Base-by-base conservation (phyloP, 1,284 basidiomycete genomes). In the Flammula alnicola region DNA sequence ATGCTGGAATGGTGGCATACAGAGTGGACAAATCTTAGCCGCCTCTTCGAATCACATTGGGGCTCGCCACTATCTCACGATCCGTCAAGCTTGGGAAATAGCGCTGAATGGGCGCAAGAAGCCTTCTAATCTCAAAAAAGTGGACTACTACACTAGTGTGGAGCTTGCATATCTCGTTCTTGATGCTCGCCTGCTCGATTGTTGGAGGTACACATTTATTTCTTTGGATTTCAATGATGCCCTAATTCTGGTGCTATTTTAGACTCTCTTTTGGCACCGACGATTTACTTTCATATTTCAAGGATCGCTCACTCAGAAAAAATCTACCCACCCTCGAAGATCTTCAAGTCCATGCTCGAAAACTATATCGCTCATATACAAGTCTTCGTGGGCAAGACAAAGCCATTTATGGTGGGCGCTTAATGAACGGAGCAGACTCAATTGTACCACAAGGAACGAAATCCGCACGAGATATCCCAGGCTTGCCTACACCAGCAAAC, bases 1-100 rank as follows among this genome's bases (percentile, higher is more conserved):
- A 35, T 69, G 3, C 64, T 69, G 10, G 61, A 65, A 27, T 54
- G 63, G 3, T 70, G 66, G 66, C 67, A 70, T 35, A 64, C 66
- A 17, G 61, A 64, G 22, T 69, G 67, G 67, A 66, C 66, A 0
- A 61, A 69, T 47, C 54, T 68, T 7, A 66, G 66, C 40, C 55
- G 61, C 2, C 49, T 68, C 17, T 58, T 64, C 16, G 51, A 57
- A 19, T 55, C 59, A 0, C 58, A 68, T 48, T 69, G 64, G 65
- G 65, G 63, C 7, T 29, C 51, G 8, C 17, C 47, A 2, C 30
- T 47, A 0, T 54, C 59, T 36, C 43, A 44, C 4, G 56, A 61
- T 17, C 59, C 59, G 17, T 59, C 55, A 20, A 48, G 44, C 20
- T 40, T 57, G 16, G 66, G 60, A 29, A 56, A 60, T n/a, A 54